phyloP scores from a whole-genome alignment of 2,329 filamentous ascomycete species.

The Hypoxylon rubiginosum region DNA sequence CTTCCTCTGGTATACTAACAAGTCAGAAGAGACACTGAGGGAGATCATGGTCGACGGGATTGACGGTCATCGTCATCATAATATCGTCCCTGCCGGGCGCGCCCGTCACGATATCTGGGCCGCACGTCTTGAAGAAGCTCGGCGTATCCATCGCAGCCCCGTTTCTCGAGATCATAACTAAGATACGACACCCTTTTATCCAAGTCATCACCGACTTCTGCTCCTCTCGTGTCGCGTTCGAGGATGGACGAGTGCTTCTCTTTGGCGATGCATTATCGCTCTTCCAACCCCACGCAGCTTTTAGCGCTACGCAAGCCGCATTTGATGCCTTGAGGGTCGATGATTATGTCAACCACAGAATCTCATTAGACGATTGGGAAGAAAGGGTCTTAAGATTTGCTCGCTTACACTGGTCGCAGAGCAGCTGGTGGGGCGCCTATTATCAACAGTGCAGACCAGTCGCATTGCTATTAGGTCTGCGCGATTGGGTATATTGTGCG shows the following conservation, averaged over 20 bases:
- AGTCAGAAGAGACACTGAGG: background rate
- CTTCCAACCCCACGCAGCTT: slow-evolving; percentile 16
- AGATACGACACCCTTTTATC: slow-evolving; percentile 40
- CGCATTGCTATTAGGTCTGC: no score
- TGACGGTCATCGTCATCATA: slow-evolving; percentile 23
- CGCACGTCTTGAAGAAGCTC: background rate
- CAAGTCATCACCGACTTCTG: slow-evolving; percentile 40
- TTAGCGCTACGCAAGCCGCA: slow-evolving; percentile 30
- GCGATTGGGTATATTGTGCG: no score
- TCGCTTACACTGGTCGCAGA: no score
- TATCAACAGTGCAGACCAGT: no score
- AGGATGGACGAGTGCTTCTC: slow-evolving; percentile 35
- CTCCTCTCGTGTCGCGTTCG: slow-evolving; percentile 33
- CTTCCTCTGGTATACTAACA: slow-evolving; percentile 38
- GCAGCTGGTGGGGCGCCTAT: background rate
- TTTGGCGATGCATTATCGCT: slow-evolving; percentile 37
- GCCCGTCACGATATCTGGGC: slow-evolving; percentile 21
- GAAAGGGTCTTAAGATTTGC: background rate
- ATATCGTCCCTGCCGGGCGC: slow-evolving; percentile 14
- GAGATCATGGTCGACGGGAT: slow-evolving; percentile 25
- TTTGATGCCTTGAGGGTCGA: slow-evolving; percentile 21
- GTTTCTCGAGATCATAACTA: slow-evolving; percentile 31
- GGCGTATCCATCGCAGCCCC: background rate
- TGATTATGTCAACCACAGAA: slow-evolving; percentile 10
- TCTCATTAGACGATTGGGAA: slow-evolving; percentile 26